Evolutionary conservation across 106 monocot genomes (phyloP).

Genomic region (Posidonia australis): DNA sequence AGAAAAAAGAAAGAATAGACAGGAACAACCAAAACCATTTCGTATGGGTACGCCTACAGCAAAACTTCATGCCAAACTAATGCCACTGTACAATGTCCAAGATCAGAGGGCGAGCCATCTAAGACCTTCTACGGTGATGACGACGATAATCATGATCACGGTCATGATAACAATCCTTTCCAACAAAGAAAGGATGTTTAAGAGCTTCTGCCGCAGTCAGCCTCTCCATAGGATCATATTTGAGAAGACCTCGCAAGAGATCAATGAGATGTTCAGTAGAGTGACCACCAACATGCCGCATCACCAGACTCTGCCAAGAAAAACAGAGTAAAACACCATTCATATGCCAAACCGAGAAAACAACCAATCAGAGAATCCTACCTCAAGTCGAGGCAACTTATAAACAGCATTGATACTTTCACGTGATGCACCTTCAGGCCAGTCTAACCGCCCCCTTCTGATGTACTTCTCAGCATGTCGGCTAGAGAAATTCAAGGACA

Average conservation of each 20-base stretch:
- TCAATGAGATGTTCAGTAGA: constrained; percentile 48
- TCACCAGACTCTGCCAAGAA: constrained; percentile 43
- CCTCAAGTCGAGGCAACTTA: constrained; percentile 54
- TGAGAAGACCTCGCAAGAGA: constrained; percentile 41
- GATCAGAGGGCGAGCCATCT: too few relatives aligned
- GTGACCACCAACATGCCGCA: constrained; percentile 43
- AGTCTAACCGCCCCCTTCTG: constrained; percentile 45
- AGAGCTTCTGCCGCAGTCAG: constrained; percentile 45
- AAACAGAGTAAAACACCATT: background rate
- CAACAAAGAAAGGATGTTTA: constrained; percentile 49
- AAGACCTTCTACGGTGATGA: too few relatives aligned
- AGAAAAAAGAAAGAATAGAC: too few relatives aligned
- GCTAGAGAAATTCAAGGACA: constrained; percentile 7
- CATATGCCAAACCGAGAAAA: background rate
- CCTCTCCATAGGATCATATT: constrained; percentile 36
- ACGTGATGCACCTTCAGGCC: constrained; percentile 67
- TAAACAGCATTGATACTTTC: constrained; percentile 61
- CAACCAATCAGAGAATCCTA: background rate
- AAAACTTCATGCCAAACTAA: too few relatives aligned
- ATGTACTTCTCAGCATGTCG: constrained; percentile 59
- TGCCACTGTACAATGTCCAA: too few relatives aligned
- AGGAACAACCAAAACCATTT: too few relatives aligned
- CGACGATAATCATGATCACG: too few relatives aligned
- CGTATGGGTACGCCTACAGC: too few relatives aligned
- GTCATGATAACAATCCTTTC: background rate